Base-by-base conservation (phyloP, 129 eudicot genomes). In the Scalesia atractyloides region DNA sequence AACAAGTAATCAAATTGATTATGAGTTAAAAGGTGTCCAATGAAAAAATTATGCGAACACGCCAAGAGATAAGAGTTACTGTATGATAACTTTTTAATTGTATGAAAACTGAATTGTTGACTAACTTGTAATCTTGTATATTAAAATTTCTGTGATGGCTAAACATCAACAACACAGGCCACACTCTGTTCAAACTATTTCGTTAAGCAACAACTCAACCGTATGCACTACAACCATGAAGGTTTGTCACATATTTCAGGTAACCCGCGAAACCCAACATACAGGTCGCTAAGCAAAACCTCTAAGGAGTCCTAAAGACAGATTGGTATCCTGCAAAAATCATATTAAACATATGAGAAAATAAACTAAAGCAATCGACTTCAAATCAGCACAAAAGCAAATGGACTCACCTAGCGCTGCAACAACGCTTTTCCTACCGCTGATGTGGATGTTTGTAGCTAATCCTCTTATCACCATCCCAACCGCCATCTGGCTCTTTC, bases 401-500 rank as follows among this genome's bases (percentile, higher is more conserved):
- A 4, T 46, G 18, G 37, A 72, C 82, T 77, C 70, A 72, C 79
- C 76, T 11, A 57, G 75, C 9, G 34, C 50, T 26, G 48, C 51
- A 69, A 47, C 20, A 66, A 43, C 20, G 10, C 18, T 11, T 41
- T 61, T 70, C 75, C 80, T 89, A 92, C 81, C 82, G 95, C 96
- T 91, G 80, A 14, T 90, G 75, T 44, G 95, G 76, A 60, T 84
- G 71, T 83, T 84, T 94, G 81, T 68, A 81, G 82, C 82, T 86
- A 68, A 88, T 57, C 71, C 75, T 84, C 54, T 88, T 84, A 64
- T 88, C 98, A 46, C 73, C 82, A 13, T 83, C 88, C 87, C 89
- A 82, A 7, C 97, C 87, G 36, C 93, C 85, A 10, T 94, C 98
- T 0, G 91, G 97, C 74, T 90, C 98, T 80, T 83, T 90, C 72